phyloP scores from a whole-genome alignment of 139 green algal genomes.

The Chlamydomonas urium region DNA sequence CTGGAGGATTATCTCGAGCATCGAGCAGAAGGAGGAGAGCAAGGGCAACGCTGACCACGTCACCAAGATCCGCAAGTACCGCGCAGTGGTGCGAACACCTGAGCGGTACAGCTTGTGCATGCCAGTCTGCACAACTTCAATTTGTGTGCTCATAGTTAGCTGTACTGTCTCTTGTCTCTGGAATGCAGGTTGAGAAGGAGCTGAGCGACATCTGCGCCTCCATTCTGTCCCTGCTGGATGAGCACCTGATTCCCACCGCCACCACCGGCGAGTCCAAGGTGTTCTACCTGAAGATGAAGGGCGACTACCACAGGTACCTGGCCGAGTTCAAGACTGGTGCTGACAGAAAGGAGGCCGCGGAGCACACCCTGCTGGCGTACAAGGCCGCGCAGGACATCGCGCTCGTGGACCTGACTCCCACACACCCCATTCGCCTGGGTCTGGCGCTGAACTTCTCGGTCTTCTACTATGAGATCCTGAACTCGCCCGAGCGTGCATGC shows the following conservation, averaged over 20 bases:
- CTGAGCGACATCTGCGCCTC: constrained; percentile 79
- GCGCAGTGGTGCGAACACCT: constrained; percentile 74
- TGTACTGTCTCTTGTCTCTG: too few relatives aligned
- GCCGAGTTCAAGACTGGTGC: constrained; percentile 93
- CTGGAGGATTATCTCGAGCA: constrained; percentile 97
- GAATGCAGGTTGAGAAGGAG: constrained; percentile 84
- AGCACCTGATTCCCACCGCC: constrained; percentile 91
- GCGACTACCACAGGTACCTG: constrained; percentile 97
- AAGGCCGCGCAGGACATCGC: constrained; percentile 98
- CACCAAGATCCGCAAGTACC: constrained; percentile 90
- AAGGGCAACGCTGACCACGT: constrained; percentile 97
- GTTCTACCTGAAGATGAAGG: constrained; percentile 89
- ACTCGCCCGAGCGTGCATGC: constrained; percentile 92
- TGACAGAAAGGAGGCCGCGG: constrained; percentile 90
- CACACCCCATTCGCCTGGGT: constrained; percentile 96
- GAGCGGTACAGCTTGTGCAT: too few relatives aligned
- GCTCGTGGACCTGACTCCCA: constrained; percentile 87
- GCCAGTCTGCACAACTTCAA: too few relatives aligned
- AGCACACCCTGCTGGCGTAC: constrained; percentile 94
- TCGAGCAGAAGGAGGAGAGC: constrained; percentile 99
- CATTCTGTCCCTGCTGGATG: constrained; percentile 91
- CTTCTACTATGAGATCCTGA: constrained; percentile 99
- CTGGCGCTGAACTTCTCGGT: constrained; percentile 99
- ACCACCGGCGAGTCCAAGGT: constrained; percentile 93
- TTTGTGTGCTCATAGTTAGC: too few relatives aligned